Conservation (phyloP, 2,329 filamentous ascomycete genomes). For the Colletotrichum phormii region DNA sequence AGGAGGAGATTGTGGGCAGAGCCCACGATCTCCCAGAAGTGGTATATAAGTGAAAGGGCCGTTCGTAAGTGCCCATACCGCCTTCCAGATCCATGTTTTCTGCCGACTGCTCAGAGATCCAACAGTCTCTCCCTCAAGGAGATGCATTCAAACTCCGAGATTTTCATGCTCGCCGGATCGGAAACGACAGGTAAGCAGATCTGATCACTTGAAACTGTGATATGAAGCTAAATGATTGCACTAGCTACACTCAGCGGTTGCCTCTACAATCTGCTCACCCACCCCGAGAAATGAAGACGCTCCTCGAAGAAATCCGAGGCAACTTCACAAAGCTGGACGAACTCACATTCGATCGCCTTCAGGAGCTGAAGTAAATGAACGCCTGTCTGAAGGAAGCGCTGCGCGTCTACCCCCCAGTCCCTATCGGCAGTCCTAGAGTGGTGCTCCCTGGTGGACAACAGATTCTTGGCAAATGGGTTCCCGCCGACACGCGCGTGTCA, state of each 20-base stretch:
- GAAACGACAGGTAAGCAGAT: conserved; percentile 45
- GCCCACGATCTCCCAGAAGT: no score
- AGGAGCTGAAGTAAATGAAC: conserved; percentile 49
- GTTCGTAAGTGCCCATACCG: no score
- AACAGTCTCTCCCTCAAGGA: conserved; percentile 30
- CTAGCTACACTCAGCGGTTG: conserved; percentile 46
- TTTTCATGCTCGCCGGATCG: conserved; percentile 45
- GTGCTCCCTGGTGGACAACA: conserved; percentile 47
- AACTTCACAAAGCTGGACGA: conserved; percentile 48
- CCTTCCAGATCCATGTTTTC: no score
- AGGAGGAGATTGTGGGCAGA: no score
- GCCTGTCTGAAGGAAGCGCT: conserved; percentile 56
- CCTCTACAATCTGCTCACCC: conserved; percentile 43
- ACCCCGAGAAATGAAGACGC: conserved; percentile 45
- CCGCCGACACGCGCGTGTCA: conserved; percentile 42
- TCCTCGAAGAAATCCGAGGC: conserved; percentile 52
- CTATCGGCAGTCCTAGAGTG: conserved; percentile 42
- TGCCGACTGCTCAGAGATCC: no score
- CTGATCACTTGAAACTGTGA: background rate
- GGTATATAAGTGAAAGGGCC: no score
- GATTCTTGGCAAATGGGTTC: conserved; percentile 46
- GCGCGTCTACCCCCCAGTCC: conserved; percentile 50
- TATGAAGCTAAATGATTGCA: conserved; percentile 37
- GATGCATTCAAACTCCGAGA: conserved; percentile 35
- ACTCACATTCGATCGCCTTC: conserved; percentile 47